phyloP scores from a whole-genome alignment of 2,329 filamentous ascomycete genomes.

The Colletotrichum trifolii region DNA sequence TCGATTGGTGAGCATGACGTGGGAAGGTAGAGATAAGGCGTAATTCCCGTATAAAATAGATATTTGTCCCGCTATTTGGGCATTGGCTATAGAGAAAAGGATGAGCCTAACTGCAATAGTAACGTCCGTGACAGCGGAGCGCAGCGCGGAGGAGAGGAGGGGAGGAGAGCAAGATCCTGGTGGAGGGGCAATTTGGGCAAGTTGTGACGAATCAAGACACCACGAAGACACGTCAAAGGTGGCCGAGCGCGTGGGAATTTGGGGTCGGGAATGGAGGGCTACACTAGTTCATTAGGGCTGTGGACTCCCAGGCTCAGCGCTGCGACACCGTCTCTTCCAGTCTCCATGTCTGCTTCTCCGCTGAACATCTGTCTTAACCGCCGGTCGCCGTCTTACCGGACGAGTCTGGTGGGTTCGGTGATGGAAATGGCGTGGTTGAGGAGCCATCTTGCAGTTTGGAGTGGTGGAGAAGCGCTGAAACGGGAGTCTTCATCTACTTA shows the following conservation, averaged over 20 bases:
- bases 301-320: neutral
- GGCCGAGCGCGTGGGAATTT: constrained; percentile 24
- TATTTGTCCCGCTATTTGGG: constrained; percentile 30
- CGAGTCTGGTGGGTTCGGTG: neutral
- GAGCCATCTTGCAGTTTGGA: constrained; percentile 4
- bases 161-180: constrained; percentile 6
- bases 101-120: neutral
- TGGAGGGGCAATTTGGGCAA: neutral
- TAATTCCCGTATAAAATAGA: constrained; percentile 35
- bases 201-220: constrained; percentile 4
- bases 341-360: too few species aligned
- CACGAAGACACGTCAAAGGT: neutral
- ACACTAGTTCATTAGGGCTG: constrained; percentile 4
- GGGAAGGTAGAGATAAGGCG: constrained; percentile 30
- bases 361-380: neutral
- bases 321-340: neutral
- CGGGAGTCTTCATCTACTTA: neutral
- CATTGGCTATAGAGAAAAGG: neutral
- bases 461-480: constrained; percentile 19
- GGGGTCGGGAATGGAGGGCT: neutral
- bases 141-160: neutral
- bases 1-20: constrained; percentile 30
- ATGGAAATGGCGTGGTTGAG: constrained; percentile 17
- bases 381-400: too few species aligned
- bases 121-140: neutral